Evolutionary conservation across 768 basidiomycete species (phyloP).

Genomic region (Rhizopogon roseolus): DNA sequence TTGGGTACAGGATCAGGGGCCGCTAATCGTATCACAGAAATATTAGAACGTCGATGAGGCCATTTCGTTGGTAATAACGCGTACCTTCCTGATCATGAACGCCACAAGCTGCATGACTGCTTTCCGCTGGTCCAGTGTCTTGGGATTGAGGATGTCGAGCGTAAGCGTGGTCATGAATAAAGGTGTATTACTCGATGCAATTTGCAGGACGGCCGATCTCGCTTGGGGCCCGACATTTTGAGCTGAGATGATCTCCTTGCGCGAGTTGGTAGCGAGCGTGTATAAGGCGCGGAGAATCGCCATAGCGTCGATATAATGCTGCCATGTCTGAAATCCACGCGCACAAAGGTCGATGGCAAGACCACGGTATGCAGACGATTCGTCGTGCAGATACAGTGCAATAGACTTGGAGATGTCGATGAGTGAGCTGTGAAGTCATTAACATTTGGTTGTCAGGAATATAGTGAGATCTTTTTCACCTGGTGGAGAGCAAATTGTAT

Average conservation of each 20-base stretch:
- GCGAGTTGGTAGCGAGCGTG: slow-evolving; percentile 64
- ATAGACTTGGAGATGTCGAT: slow-evolving; percentile 85
- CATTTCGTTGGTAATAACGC: not conserved
- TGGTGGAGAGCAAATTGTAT: slow-evolving; percentile 67
- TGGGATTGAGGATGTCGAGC: slow-evolving; percentile 81
- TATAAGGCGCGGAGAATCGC: slow-evolving; percentile 84
- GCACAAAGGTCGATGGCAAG: slow-evolving; percentile 88
- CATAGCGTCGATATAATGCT: slow-evolving; percentile 88
- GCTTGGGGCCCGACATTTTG: slow-evolving; percentile 77
- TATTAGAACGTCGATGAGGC: not conserved
- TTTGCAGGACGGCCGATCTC: slow-evolving; percentile 75
- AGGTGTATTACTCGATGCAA: slow-evolving; percentile 78
- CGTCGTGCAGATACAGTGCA: slow-evolving; percentile 69
- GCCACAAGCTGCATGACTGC: slow-evolving; percentile 91
- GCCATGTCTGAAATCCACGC: slow-evolving; percentile 92
- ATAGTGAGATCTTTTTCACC: slow-evolving; percentile 35
- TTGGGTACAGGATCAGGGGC: slow-evolving; percentile 79
- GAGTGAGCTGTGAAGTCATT: slow-evolving; percentile 49
- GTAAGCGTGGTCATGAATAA: slow-evolving; percentile 93
- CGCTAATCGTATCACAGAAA: slow-evolving; percentile 40
- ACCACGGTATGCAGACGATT: slow-evolving; percentile 56
- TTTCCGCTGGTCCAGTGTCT: slow-evolving; percentile 71
- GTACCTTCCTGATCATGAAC: slow-evolving; percentile 86
- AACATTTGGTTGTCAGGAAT: not conserved
- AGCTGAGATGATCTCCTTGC: slow-evolving; percentile 63